phyloP scores from a whole-genome alignment of 2,329 filamentous ascomycete genomes.

The Pseudopyrenochaeta lycopersici region DNA sequence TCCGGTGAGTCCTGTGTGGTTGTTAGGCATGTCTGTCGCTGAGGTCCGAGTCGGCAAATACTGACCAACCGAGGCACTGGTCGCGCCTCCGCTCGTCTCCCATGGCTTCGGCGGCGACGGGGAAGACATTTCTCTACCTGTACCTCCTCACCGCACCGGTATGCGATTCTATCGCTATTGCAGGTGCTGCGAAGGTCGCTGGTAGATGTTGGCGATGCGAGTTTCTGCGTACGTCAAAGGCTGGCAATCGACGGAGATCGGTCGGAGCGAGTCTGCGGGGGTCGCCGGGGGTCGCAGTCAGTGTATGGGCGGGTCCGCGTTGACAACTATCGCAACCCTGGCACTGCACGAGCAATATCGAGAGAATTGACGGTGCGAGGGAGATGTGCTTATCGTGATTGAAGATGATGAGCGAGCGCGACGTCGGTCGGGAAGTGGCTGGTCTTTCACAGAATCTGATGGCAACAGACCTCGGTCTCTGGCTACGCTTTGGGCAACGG shows the following conservation, averaged over 20 bases:
- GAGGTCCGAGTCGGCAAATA: slow-evolving; percentile 21
- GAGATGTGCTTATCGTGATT: neutral
- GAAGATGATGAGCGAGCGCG: slow-evolving; percentile 4
- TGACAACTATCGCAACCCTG: neutral
- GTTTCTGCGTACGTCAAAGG: slow-evolving; percentile 22
- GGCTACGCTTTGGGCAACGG: slow-evolving; percentile 31
- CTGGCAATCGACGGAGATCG: slow-evolving; percentile 18
- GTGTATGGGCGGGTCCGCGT: slow-evolving; percentile 22
- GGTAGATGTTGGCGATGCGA: slow-evolving; percentile 15
- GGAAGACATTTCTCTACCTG: slow-evolving; percentile 60
- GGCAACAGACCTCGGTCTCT: slow-evolving; percentile 34
- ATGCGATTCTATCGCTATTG: slow-evolving; percentile 17
- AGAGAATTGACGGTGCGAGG: neutral
- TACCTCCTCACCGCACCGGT: slow-evolving; percentile 35
- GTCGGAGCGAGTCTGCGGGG: slow-evolving; percentile 33
- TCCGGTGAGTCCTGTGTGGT: slow-evolving; percentile 41
- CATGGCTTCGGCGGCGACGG: slow-evolving; percentile 95
- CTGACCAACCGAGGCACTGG: slow-evolving; percentile 51
- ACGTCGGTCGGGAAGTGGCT: slow-evolving; percentile 25
- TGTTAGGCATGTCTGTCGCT: slow-evolving; percentile 34
- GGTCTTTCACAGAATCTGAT: slow-evolving; percentile 26
- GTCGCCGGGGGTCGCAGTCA: slow-evolving; percentile 23
- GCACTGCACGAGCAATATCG: slow-evolving; percentile 6
- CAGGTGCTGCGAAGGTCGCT: slow-evolving; percentile 5
- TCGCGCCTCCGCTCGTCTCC: slow-evolving; percentile 78